Evolutionary conservation across 345 rosid genomes (phyloP).

Genomic region (Odontarrhena argentea): DNA sequence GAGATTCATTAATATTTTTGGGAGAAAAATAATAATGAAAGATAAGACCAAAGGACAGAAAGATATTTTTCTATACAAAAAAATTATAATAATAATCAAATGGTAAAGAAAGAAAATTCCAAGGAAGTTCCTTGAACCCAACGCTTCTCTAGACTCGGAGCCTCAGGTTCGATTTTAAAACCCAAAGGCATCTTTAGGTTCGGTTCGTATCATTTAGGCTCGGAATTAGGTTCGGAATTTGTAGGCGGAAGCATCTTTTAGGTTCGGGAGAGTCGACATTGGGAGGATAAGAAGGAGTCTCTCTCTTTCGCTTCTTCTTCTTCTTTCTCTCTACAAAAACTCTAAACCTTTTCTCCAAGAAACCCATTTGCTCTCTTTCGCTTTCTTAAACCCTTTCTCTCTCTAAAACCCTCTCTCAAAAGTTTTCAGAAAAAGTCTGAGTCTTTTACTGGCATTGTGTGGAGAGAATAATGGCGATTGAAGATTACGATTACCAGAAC

Average conservation of each 20-base stretch:
- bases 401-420: conserved; percentile 10
- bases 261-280: conserved; percentile 30
- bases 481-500: conserved; percentile 65
- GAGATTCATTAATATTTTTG: conserved; percentile 22
- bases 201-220: neutral
- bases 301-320: conserved; percentile 28
- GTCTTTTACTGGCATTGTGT: conserved; percentile 33
- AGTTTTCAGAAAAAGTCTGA: neutral
- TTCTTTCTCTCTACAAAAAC: conserved; percentile 1
- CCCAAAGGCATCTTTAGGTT: conserved; percentile 33
- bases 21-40: conserved; percentile 19
- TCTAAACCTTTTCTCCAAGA: conserved; percentile 41
- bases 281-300: conserved; percentile 64
- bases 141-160: conserved; percentile 47
- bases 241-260: neutral
- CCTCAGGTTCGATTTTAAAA: conserved; percentile 7
- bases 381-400: conserved; percentile 37
- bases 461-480: conserved; percentile 70
- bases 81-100: conserved; percentile 6
- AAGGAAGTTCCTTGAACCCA: conserved; percentile 69
- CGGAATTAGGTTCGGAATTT: neutral
- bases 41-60: conserved; percentile 38
- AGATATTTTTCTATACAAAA: conserved; percentile 14
- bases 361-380: conserved; percentile 27
- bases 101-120: conserved; percentile 35